Percentiles rank a stretch among this genome's conserved stretches.
These are phyloP conservation scores for Microcos paniculata DNA, from an alignment of 345 rosid genomes.

Conservation along the genomic window DNA sequence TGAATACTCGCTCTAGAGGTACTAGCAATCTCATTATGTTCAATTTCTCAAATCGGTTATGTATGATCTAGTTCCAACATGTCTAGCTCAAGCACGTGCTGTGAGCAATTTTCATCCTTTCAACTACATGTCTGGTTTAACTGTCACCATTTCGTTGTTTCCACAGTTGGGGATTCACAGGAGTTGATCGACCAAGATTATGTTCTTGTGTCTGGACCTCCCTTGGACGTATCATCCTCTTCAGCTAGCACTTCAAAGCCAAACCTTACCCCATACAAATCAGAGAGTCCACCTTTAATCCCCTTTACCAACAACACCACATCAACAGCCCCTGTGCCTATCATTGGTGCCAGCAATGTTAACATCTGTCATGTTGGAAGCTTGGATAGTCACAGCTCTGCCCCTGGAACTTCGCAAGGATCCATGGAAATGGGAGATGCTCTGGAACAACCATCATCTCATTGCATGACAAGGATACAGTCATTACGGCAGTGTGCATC, in stretches of 20 bases:
- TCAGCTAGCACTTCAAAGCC: conserved; percentile 60
- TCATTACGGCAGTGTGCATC: conserved; percentile 79
- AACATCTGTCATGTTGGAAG: conserved; percentile 47
- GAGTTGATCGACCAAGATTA: conserved; percentile 90
- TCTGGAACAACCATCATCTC: conserved; percentile 71
- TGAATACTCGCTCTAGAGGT: conserved; percentile 53
- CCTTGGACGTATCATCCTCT: conserved; percentile 60
- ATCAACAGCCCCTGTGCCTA: conserved; percentile 69
- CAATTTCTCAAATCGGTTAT: conserved; percentile 14
- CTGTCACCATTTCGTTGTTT: conserved; percentile 7
- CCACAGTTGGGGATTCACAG: conserved; percentile 63
- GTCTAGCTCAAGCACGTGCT: not conserved
- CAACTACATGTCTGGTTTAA: conserved; percentile 10
- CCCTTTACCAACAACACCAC: conserved; percentile 29
- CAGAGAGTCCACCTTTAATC: conserved; percentile 48
- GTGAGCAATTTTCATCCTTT: not conserved
- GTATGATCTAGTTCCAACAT: not conserved
- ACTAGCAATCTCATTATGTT: conserved; percentile 21
- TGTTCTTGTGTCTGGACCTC: conserved; percentile 85
- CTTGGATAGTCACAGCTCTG: conserved; percentile 60
- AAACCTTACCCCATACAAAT: conserved; percentile 44
- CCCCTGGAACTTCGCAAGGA: conserved; percentile 80
- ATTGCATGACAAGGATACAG: conserved; percentile 69
- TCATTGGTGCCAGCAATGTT: conserved; percentile 43
- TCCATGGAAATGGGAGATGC: conserved; percentile 70